phyloP scores from a whole-genome alignment of 352 stramenopile genomes.

The Ophiocytium majus region DNA sequence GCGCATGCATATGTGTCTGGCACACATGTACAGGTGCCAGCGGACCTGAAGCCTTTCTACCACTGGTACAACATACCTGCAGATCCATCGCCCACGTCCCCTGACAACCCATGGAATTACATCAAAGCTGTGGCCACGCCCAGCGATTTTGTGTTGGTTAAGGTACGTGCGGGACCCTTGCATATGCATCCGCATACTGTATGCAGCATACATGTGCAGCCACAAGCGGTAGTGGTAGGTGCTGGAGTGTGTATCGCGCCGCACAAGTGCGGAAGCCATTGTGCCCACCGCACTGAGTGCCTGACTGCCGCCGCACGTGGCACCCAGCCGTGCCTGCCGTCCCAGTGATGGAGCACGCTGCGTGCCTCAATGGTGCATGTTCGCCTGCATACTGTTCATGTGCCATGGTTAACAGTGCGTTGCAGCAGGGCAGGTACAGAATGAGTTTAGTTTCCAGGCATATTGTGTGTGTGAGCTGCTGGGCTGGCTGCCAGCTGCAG shows the following conservation, averaged over 20 bases:
- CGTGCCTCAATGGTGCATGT: too few species aligned
- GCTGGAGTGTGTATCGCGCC: too few species aligned
- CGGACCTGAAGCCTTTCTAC: neutral
- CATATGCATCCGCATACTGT: neutral
- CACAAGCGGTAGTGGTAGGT: too few species aligned
- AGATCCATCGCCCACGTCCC: neutral
- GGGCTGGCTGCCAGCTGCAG: neutral
- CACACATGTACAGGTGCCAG: neutral
- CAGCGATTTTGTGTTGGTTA: neutral
- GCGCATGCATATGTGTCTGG: neutral
- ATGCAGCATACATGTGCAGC: neutral
- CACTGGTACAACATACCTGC: constrained; percentile 16
- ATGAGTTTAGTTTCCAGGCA: too few species aligned
- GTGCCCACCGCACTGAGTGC: too few species aligned
- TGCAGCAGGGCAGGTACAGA: too few species aligned
- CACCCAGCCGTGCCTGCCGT: too few species aligned
- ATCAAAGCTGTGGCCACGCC: neutral
- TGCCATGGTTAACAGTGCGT: too few species aligned
- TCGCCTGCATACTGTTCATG: too few species aligned
- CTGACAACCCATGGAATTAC: constrained; percentile 20
- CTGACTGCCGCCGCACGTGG: too few species aligned
- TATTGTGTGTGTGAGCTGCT: neutral
- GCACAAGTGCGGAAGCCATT: too few species aligned
- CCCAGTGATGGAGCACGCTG: too few species aligned
- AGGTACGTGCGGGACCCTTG: neutral